Base-by-base conservation (phyloP, 352 stramenopile species). In the Globisporangium megalacanthum region DNA sequence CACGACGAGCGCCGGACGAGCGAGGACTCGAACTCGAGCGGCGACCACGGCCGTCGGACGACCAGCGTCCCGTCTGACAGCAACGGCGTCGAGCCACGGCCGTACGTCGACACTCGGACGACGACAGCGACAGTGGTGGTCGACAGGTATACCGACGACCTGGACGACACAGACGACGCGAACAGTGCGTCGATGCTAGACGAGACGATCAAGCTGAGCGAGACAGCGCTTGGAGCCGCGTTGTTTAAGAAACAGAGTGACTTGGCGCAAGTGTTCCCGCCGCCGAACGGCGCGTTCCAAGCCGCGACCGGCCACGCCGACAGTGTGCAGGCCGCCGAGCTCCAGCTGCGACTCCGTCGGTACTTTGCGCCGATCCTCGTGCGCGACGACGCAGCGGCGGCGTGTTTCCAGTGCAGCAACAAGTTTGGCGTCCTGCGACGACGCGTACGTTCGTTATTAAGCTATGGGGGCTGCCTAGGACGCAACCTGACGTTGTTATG, bases 401-500 rank as follows among this genome's bases (percentile, higher is more conserved):
- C 65, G 7, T 94, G 85, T 42, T 72, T 66, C 14, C 83, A 92
- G 19, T 94, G 85, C 54, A 60, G 56, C 45, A 79, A 72, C 61
- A 85, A 85, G 37, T 93, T 94, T 66, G 75, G 77, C 25, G 74
- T 88, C 8, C 80, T 93, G 41, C 77, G 83, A 25, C 79, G 83
- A 11, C 79, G 83, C 22, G 77, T 87, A 72, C 39, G 73, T 62
- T 4, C 4, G 25, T 1, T 22, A 3, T 25, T 42, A n/a, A 14
- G 22, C 6, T 4, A 9, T 17, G 37, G 6, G 37, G 1, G 37
- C 17, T 4, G 41, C 20, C 6, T 1, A 22, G 41, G 41, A 14
- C 5, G 41, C 11, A 8, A 20, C 5, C 15, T 20, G 41, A 17
- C 3, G 53, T 8, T 58, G 35, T 31, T 41, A 15, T 54, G 29